Base-by-base conservation (phyloP, 805 yeast genomes). In the Candida nemodendra region DNA sequence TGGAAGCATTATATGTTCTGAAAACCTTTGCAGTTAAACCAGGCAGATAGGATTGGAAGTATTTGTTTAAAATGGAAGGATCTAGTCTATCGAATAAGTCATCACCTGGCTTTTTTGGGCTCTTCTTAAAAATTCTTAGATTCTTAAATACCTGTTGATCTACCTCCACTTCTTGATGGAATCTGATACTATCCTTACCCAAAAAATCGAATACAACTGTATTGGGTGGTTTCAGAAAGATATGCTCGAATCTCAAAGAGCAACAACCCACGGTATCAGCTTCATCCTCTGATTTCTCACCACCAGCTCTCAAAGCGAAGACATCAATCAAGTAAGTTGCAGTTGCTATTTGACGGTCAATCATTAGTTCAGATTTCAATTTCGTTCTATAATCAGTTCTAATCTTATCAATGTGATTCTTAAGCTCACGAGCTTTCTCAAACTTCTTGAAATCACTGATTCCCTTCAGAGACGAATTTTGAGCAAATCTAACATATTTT, bases 231-330 rank as follows among this genome's bases (percentile, higher is more conserved):
- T 77, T 77, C 41, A 91, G 69, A 1, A 90, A 81, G 30, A 91
- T 76, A 62, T 90, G 98, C 59, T 90, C 98, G 56, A 68, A 90
- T 54, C 98, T 70, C 49, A 91, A 72, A 1, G 97, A 90, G 65
- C 98, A 91, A 64, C 98, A 91, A 30, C 98, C 98, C 30, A 91
- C 98, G 1, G 98, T 91, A 59, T 91, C 98, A 2, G 98, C 98
- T 59, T 90, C 97, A 50, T 91, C 98, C 3, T 91, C 98, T 9
- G 91, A 84, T 61, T 91, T 91, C 62, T 91, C 97, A 53, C 97
- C 96, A 59, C 97, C 97, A 1, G 97, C 97, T 82, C 98, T 85
- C 48, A 91, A 72, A 0, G 98, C 98, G 55, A 91, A 81, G 3
- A 83, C 79, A 66, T 91, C 98, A 56, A 91, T 90, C 32, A 91